Conservation (phyloP, 2,329 filamentous ascomycete species). For the Trichoderma semiorbis region DNA sequence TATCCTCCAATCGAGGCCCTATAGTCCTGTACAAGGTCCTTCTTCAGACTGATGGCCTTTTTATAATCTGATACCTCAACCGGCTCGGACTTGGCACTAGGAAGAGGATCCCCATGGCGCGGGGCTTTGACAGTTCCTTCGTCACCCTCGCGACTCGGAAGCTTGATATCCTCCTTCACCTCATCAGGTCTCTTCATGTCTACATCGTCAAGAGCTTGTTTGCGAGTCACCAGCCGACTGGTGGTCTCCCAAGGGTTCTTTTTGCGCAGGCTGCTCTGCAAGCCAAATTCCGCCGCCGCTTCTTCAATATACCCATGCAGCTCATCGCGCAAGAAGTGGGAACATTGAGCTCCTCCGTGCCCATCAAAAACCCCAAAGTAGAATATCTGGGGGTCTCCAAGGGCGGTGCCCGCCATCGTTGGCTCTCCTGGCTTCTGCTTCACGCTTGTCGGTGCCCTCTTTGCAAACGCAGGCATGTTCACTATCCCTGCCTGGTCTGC, state of each 20-base stretch:
- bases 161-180: slow-evolving; percentile 37
- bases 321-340: slow-evolving; percentile 77
- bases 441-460: slow-evolving; percentile 66
- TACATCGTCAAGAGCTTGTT: slow-evolving; percentile 34
- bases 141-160: slow-evolving; percentile 31
- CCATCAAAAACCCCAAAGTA: slow-evolving; percentile 98
- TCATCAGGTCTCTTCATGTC: slow-evolving; percentile 51
- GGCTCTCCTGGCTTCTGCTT: slow-evolving; percentile 54
- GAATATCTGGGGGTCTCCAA: slow-evolving; percentile 91
- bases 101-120: slow-evolving; percentile 36
- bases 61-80: slow-evolving; percentile 51
- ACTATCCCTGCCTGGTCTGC: slow-evolving; percentile 92
- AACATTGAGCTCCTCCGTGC: slow-evolving; percentile 87
- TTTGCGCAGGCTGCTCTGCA: slow-evolving; percentile 69
- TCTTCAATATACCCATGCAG: slow-evolving; percentile 88
- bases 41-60: slow-evolving; percentile 67
- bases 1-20: slow-evolving; percentile 86
- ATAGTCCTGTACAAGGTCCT: slow-evolving; percentile 71
- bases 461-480: slow-evolving; percentile 88
- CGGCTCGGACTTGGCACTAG: slow-evolving; percentile 43
- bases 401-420: slow-evolving; percentile 69
- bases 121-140: slow-evolving; percentile 34
- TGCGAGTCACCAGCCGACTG: slow-evolving; percentile 24
- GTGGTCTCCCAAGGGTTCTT: slow-evolving; percentile 31
- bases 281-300: slow-evolving; percentile 69